phyloP scores from a whole-genome alignment of 1,284 basidiomycete species.

The Coniferiporia weirii region DNA sequence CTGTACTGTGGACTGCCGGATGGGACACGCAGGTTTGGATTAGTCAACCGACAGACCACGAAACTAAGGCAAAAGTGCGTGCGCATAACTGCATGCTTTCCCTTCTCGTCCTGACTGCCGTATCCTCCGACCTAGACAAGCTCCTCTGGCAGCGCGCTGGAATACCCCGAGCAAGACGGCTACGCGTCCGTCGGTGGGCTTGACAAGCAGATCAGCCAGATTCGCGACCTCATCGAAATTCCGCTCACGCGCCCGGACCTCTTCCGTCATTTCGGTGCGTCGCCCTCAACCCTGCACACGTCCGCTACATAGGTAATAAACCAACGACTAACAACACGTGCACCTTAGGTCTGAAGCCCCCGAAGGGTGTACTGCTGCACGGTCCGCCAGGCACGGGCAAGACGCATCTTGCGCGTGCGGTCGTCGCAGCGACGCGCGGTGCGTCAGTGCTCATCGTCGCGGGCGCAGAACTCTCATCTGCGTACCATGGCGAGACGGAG shows the following conservation, averaged over 20 bases:
- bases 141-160: slow-evolving; percentile 30
- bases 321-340: neutral
- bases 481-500: slow-evolving; percentile 97
- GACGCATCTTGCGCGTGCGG: slow-evolving; percentile 87
- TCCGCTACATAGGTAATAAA: neutral
- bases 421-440: slow-evolving; percentile 72
- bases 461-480: slow-evolving; percentile 90
- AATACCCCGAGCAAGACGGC: slow-evolving; percentile 41
- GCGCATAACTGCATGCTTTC: slow-evolving; percentile 14
- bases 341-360: slow-evolving; percentile 72
- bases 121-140: neutral
- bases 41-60: slow-evolving; percentile 28
- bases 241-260: slow-evolving; percentile 88
- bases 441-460: slow-evolving; percentile 87
- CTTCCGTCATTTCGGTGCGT: slow-evolving; percentile 80
- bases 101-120: neutral
- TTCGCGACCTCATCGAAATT: slow-evolving; percentile 92
- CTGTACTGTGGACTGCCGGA: slow-evolving; percentile 48
- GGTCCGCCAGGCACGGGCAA: slow-evolving; percentile 95
- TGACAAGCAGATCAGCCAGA: slow-evolving; percentile 81
- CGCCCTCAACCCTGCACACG: neutral
- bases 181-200: slow-evolving; percentile 86
- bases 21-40: slow-evolving; percentile 60
- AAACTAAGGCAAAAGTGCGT: slow-evolving; percentile 2
- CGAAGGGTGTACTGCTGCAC: slow-evolving; percentile 84